Base-by-base conservation (phyloP, 1,139 yeast species). In the Geotrichum phurueaensis region DNA sequence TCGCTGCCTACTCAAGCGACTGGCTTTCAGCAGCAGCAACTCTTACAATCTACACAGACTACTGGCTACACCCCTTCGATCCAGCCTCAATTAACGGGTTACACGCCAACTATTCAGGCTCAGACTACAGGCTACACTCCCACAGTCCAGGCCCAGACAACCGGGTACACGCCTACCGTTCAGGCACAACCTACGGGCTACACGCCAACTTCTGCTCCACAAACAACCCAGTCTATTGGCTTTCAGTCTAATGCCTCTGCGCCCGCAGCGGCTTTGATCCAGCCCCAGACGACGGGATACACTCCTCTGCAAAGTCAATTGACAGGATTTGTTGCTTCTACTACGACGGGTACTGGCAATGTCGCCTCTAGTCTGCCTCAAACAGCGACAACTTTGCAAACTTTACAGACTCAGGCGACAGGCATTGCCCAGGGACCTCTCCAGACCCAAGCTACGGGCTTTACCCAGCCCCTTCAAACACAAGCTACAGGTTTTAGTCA, bases 191-290 rank as follows among this genome's bases (percentile, higher is more conserved):
- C 68, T 63, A 58, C 77, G 74, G 58, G 80, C 74, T 54, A 69
- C 67, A 18, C 68, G 66, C 66, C 73, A 49, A 9, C 45, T 22
- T 53, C 29, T 3, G 71, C 74, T 20, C 20, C n/a, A 39, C 20
- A n/a, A 10, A n/a, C 9, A 9, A n/a, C 47, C n/a, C 72, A 73
- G 65, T 68, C 75, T 7, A 79, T 84, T n/a, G 79, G 81, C 50
- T 22, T 36, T 33, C 64, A 61, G 18, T 61, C 60, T n/a, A 48
- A 57, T 9, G 18, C 57, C 25, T 52, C 54, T 65, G 50, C 63
- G 57, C 54, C 58, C 52, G 56, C 57, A 39, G 70, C 71, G 62
- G 62, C 70, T 69, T 77, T 76, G 27, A 69, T 76, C 27, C 80
- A 75, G 63, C 74, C 79, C 18, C 81, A 77, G 63, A 64, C 68